Percentiles rank a stretch among this genome's conserved stretches.
phyloP scores from a whole-genome alignment of 495 filamentous ascomycete genomes.

The Penicillium cosmopolitanum region DNA sequence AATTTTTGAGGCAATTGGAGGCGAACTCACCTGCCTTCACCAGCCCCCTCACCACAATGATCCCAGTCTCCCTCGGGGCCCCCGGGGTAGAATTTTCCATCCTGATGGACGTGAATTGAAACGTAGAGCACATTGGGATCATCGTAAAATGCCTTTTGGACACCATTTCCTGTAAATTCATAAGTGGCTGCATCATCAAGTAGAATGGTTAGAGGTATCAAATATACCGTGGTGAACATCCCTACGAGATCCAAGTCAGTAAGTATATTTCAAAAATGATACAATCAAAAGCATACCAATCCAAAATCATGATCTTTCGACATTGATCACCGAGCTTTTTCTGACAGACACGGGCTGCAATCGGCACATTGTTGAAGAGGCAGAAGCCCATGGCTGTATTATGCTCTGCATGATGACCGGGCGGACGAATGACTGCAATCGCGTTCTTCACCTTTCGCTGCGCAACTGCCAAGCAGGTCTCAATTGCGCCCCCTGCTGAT shows the following conservation, averaged over 20 bases:
- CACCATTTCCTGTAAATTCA: constrained; percentile 73
- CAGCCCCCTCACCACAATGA: constrained; percentile 73
- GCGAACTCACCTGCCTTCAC: constrained; percentile 65
- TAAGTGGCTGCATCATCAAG: constrained; percentile 21
- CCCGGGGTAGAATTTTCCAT: constrained; percentile 85
- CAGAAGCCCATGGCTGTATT: constrained; percentile 90
- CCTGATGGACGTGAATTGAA: constrained; percentile 86
- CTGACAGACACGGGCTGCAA: constrained; percentile 85
- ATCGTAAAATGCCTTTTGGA: constrained; percentile 94
- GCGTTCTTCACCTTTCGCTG: constrained; percentile 83
- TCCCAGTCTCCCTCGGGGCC: constrained; percentile 73
- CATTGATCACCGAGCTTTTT: constrained; percentile 72
- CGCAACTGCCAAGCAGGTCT: constrained; percentile 86
- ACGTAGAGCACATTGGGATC: constrained; percentile 97
- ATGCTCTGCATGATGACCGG: constrained; percentile 91
- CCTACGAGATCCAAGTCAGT: constrained; percentile 44
- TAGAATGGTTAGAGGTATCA: neutral
- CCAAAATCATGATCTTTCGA: constrained; percentile 87
- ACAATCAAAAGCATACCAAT: constrained; percentile 73
- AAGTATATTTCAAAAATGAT: neutral
- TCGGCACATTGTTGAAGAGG: constrained; percentile 94
- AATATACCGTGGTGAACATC: constrained; percentile 65
- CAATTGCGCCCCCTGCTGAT: constrained; percentile 92
- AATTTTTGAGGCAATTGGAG: neutral
- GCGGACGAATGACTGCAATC: constrained; percentile 91